A percentile compares a stretch with the other conserved stretches of the same genome.
Conservation (phyloP, 1,284 basidiomycete species). For the Leccinum holopus region DNA sequence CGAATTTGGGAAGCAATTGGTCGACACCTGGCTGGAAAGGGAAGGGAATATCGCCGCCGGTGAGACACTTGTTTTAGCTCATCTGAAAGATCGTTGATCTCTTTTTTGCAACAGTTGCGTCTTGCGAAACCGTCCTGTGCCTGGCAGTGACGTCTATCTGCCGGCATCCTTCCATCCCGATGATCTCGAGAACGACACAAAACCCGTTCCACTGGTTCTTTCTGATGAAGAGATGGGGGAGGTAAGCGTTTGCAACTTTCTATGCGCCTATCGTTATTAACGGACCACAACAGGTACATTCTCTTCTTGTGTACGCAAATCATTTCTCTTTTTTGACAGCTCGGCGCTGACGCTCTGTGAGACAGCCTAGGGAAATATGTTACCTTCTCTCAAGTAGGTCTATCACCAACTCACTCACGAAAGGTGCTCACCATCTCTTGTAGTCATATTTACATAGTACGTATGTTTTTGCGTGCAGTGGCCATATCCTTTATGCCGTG, state of each 20-base stretch:
- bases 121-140: slow-evolving; percentile 39
- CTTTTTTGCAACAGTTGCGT: slow-evolving; percentile 39
- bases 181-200: background rate
- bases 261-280: slow-evolving; percentile 10
- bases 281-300: slow-evolving; percentile 43
- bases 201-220: slow-evolving; percentile 10
- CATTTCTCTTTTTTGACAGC: background rate
- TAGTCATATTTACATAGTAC: slow-evolving; percentile 55
- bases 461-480: slow-evolving; percentile 13
- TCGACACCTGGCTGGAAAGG: slow-evolving; percentile 43
- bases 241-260: slow-evolving; percentile 15
- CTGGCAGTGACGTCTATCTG: slow-evolving; percentile 44
- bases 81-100: background rate
- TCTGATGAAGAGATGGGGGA: slow-evolving; percentile 23
- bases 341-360: slow-evolving; percentile 1
- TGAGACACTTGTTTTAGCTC: slow-evolving; percentile 19
- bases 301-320: slow-evolving; percentile 54
- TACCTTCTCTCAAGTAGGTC: slow-evolving; percentile 51
- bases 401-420: background rate
- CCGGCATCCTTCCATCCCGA: slow-evolving; percentile 42
- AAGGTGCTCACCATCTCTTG: background rate
- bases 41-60: slow-evolving; percentile 53
- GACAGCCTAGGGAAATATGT: slow-evolving; percentile 66
- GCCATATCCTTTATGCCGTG: slow-evolving; percentile 4
- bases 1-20: slow-evolving; percentile 58